phyloP scores from a whole-genome alignment of 2,329 filamentous ascomycete genomes.

The Ascochyta clinopodiicola region DNA sequence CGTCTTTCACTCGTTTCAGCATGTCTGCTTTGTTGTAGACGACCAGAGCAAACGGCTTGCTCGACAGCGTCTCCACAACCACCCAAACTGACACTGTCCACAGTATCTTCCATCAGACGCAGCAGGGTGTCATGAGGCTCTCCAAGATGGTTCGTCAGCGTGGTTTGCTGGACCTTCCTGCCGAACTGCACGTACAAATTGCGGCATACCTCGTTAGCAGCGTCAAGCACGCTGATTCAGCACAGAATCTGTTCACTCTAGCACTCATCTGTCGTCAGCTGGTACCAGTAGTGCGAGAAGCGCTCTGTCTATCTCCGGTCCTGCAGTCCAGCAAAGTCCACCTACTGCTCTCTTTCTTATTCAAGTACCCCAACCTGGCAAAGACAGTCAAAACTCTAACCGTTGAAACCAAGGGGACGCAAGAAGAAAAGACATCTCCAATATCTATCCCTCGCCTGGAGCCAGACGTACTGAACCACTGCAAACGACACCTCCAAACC shows the following conservation, averaged over 20 bases:
- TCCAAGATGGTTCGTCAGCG: neutral
- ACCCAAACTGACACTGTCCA: neutral
- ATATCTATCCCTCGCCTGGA: neutral
- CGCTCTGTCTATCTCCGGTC: neutral
- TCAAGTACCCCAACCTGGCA: neutral
- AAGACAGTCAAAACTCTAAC: constrained; percentile 1
- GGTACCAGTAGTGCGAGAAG: neutral
- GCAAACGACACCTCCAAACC: neutral
- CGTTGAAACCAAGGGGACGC: constrained; percentile 6
- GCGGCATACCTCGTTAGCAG: neutral
- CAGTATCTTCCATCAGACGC: neutral
- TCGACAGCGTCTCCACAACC: neutral
- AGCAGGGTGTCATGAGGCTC: neutral
- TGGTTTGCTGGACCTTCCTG: neutral
- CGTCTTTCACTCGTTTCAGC: neutral
- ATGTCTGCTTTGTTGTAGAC: neutral
- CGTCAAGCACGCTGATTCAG: neutral
- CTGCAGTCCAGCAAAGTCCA: constrained; percentile 9
- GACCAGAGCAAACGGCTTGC: neutral
- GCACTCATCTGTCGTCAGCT: constrained; percentile 3
- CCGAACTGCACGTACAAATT: constrained; percentile 1
- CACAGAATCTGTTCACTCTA: neutral
- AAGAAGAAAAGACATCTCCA: neutral
- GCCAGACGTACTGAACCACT: neutral
- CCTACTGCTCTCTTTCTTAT: neutral